A percentile compares a stretch with the other conserved stretches of the same genome.
Conservation (phyloP, 257 asterid species). For the Solanum dulcamara region DNA sequence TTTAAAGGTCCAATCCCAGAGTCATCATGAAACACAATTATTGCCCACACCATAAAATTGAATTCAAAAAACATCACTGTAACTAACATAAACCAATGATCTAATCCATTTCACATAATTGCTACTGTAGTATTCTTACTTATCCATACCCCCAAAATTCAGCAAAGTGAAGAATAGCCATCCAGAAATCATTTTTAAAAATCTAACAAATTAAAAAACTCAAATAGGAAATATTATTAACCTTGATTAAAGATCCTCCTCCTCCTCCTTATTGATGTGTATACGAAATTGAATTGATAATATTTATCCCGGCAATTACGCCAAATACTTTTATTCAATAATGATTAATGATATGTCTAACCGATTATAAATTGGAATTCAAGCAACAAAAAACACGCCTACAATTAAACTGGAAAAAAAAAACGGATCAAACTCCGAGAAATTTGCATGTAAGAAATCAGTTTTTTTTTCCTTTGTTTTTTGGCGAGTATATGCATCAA, state of each 20-base stretch:
- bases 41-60: not conserved
- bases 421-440: not conserved
- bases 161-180: not conserved
- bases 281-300: not conserved
- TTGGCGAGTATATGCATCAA: not conserved
- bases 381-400: not conserved
- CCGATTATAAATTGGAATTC: not conserved
- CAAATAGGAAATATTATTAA: not conserved
- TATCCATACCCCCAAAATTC: not conserved
- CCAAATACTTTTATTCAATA: not conserved
- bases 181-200: not conserved
- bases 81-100: not conserved
- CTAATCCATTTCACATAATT: not conserved
- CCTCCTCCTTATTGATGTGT: not conserved
- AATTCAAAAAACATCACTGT: not conserved
- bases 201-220: not conserved
- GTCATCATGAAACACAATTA: not conserved
- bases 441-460: not conserved
- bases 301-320: not conserved
- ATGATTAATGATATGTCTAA: not conserved
- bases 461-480: not conserved
- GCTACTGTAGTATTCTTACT: not conserved
- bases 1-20: not conserved
- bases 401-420: not conserved
- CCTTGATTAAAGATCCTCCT: not conserved